Conservation (phyloP, 768 basidiomycete species). For the Suillus clintonianus region DNA sequence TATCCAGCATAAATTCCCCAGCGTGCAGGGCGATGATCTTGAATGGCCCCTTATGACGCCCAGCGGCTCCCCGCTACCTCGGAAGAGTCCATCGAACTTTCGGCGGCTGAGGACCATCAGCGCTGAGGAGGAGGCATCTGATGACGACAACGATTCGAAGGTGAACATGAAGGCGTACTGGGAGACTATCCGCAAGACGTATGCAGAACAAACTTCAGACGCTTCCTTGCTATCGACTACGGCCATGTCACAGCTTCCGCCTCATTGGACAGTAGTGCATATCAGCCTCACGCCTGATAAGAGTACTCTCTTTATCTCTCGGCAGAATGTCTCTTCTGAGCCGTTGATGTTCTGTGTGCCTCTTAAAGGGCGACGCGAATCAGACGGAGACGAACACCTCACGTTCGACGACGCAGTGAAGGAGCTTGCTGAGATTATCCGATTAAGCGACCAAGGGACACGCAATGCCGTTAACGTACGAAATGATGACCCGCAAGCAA, state of each 20-base stretch:
- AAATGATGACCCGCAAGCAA: conserved; percentile 61
- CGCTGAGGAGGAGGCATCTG: conserved; percentile 18
- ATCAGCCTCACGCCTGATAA: conserved; percentile 84
- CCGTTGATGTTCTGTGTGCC: conserved; percentile 90
- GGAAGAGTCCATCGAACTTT: conserved; percentile 15
- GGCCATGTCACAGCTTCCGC: conserved; percentile 54
- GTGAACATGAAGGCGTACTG: conserved; percentile 58
- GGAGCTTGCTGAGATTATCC: conserved; percentile 81
- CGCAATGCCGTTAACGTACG: conserved; percentile 72
- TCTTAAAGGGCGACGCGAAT: conserved; percentile 77
- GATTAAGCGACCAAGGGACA: conserved; percentile 74
- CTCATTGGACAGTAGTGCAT: conserved; percentile 81
- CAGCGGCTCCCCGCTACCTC: conserved; percentile 40
- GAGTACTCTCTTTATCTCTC: conserved; percentile 79
- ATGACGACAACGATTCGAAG: conserved; percentile 40
- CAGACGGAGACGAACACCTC: conserved; percentile 72
- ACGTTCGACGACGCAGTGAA: conserved; percentile 70
- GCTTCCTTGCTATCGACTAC: conserved; percentile 40
- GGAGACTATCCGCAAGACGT: conserved; percentile 56
- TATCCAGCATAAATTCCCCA: conserved; percentile 68
- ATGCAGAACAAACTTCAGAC: conserved; percentile 48
- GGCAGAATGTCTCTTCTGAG: conserved; percentile 58
- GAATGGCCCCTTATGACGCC: conserved; percentile 66
- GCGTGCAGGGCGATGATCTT: conserved; percentile 57
- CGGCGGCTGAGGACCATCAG: conserved; percentile 24